Percentiles rank a stretch among this genome's conserved stretches.
These are phyloP conservation scores for Ascoidea asiatica DNA, from an alignment of 805 yeast genomes.

Conservation along the genomic window DNA sequence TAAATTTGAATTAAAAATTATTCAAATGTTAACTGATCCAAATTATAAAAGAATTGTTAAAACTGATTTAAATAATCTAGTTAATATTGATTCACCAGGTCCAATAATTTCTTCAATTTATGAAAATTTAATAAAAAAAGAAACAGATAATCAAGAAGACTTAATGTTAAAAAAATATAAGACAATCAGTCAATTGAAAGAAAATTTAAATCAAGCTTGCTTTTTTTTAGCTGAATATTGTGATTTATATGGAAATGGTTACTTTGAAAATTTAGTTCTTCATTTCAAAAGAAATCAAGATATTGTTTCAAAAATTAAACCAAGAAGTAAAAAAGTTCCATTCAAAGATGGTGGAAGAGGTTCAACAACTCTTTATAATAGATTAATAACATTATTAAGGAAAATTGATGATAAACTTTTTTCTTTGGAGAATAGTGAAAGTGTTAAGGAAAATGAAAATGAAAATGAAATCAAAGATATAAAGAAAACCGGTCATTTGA, in stretches of 20 bases:
- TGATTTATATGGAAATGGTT: background rate
- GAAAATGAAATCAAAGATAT: too few species aligned
- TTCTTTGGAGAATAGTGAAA: background rate
- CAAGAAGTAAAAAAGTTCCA: background rate
- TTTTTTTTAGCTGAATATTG: background rate
- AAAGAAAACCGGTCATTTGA: too few species aligned
- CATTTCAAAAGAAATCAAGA: background rate
- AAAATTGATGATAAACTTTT: background rate
- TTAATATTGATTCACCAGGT: background rate
- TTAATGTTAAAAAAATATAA: too few species aligned
- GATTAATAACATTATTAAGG: background rate
- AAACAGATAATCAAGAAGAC: background rate
- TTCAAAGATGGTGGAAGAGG: background rate
- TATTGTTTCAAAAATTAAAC: background rate
- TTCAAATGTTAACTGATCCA: background rate
- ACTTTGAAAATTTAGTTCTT: background rate
- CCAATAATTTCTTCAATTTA: too few species aligned
- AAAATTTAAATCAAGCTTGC: background rate
- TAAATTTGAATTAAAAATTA: background rate
- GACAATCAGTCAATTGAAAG: too few species aligned
- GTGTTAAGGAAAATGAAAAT: too few species aligned
- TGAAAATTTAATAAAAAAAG: background rate
- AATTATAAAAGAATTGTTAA: too few species aligned
- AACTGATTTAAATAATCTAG: background rate
- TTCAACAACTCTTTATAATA: background rate